Conservation (phyloP, 2,329 filamentous ascomycete species). For the Aspergillus melleus region DNA sequence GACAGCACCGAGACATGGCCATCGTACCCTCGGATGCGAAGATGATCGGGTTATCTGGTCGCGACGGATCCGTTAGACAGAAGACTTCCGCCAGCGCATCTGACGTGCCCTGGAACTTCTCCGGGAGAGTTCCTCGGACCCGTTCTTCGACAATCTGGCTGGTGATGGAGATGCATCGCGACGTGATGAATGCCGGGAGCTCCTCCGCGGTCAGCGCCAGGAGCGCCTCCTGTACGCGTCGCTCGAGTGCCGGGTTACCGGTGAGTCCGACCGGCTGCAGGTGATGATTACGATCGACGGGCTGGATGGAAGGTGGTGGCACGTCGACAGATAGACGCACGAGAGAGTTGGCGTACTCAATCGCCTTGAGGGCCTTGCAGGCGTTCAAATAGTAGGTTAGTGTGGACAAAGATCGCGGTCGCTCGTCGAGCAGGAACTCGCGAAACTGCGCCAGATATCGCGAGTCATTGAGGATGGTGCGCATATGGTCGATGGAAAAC, state of each 20-base stretch:
- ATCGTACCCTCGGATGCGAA: constrained; percentile 69
- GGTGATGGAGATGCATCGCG: constrained; percentile 68
- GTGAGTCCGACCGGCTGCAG: constrained; percentile 48
- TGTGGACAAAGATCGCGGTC: constrained; percentile 64
- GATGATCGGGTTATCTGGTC: constrained; percentile 72
- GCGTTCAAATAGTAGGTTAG: constrained; percentile 72
- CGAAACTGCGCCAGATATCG: constrained; percentile 65
- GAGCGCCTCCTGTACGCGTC: constrained; percentile 66
- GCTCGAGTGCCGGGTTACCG: constrained; percentile 59
- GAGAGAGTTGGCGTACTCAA: constrained; percentile 70
- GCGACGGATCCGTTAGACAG: constrained; percentile 72
- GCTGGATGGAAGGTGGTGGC: constrained; percentile 56
- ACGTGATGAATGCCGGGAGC: constrained; percentile 69
- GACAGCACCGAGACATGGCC: neutral
- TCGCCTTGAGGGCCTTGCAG: constrained; percentile 68
- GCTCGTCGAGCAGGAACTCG: constrained; percentile 61
- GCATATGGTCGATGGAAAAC: constrained; percentile 66
- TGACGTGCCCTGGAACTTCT: constrained; percentile 65
- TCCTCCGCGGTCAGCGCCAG: constrained; percentile 65
- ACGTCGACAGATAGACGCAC: constrained; percentile 56
- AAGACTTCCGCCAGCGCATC: constrained; percentile 76
- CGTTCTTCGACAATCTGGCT: constrained; percentile 67
- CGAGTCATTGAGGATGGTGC: constrained; percentile 65
- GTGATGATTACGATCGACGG: constrained; percentile 45
- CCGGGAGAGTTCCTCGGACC: constrained; percentile 66